Percentiles rank a stretch among this genome's conserved stretches.
Evolutionary conservation across 2,329 filamentous ascomycete genomes (phyloP).

Genomic region (Uncinocarpus reesii): DNA sequence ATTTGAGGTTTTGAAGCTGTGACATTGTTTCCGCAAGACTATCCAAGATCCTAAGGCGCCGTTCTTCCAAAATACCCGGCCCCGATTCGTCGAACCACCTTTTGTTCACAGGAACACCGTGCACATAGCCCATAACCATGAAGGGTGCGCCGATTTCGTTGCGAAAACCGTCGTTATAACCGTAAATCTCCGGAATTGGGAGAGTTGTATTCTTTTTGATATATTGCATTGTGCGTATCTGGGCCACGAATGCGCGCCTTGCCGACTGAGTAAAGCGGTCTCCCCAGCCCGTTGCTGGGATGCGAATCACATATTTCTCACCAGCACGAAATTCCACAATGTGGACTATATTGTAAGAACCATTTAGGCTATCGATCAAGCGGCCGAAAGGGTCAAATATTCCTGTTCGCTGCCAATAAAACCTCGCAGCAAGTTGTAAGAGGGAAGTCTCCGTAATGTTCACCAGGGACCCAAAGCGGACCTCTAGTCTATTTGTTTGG

Average conservation of each 20-base stretch:
- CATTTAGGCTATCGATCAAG: not conserved
- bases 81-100: not conserved
- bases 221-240: not conserved
- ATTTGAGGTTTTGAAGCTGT: not conserved
- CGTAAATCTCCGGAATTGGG: not conserved
- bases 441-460: not conserved
- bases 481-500: not conserved
- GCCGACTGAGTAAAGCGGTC: not conserved
- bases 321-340: not conserved
- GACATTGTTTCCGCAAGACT: not conserved
- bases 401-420: not conserved
- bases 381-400: not conserved
- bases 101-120: not conserved
- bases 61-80: not conserved
- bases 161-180: not conserved
- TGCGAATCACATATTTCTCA: not conserved
- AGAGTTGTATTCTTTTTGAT: not conserved
- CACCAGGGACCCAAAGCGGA: not conserved
- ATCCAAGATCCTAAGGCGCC: not conserved
- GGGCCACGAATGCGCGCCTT: not conserved
- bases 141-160: not conserved
- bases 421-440: not conserved
- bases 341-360: not conserved
- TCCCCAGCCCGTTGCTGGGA: not conserved
- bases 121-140: not conserved